phyloP scores from a whole-genome alignment of 2,329 filamentous ascomycete genomes.

The Mariannaea sp. region DNA sequence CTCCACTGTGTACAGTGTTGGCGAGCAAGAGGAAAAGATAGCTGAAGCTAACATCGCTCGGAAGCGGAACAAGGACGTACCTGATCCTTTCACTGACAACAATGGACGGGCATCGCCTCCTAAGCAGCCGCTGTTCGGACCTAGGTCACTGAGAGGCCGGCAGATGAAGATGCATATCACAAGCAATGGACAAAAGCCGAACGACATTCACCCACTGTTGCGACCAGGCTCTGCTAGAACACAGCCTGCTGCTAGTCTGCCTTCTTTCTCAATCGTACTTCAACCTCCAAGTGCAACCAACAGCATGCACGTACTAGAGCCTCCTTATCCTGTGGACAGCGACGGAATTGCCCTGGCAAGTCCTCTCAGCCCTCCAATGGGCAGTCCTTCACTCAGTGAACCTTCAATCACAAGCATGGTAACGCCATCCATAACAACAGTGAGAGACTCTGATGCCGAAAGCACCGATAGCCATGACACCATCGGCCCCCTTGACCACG shows the following conservation, averaged over 20 bases:
- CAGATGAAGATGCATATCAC: slow-evolving; percentile 32
- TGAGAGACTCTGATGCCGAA: slow-evolving; percentile 18
- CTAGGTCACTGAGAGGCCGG: slow-evolving; percentile 23
- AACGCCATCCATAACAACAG: slow-evolving; percentile 32
- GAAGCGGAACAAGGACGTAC: neutral
- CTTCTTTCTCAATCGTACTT: slow-evolving; percentile 24
- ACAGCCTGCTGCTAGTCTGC: slow-evolving; percentile 29
- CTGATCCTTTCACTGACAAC: slow-evolving; percentile 43
- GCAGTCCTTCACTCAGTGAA: neutral
- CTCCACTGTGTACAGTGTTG: slow-evolving; percentile 62
- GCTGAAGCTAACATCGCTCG: slow-evolving; percentile 7
- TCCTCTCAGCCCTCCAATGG: slow-evolving; percentile 28
- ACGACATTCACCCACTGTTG: slow-evolving; percentile 24
- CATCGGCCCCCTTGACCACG: slow-evolving; percentile 12
- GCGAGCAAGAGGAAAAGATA: slow-evolving; percentile 50
- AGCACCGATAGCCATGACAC: slow-evolving; percentile 21
- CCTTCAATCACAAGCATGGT: slow-evolving; percentile 35
- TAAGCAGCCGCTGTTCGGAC: slow-evolving; percentile 26
- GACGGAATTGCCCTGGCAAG: slow-evolving; percentile 29
- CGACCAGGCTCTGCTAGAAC: slow-evolving; percentile 32
- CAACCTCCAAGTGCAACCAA: slow-evolving; percentile 29
- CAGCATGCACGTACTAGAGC: slow-evolving; percentile 17
- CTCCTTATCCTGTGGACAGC: slow-evolving; percentile 17
- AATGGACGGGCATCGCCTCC: neutral
- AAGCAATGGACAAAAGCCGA: slow-evolving; percentile 16